These are phyloP conservation scores for Ustilago esculenta DNA, from an alignment of 1,284 basidiomycete species.

Conservation along the genomic window DNA sequence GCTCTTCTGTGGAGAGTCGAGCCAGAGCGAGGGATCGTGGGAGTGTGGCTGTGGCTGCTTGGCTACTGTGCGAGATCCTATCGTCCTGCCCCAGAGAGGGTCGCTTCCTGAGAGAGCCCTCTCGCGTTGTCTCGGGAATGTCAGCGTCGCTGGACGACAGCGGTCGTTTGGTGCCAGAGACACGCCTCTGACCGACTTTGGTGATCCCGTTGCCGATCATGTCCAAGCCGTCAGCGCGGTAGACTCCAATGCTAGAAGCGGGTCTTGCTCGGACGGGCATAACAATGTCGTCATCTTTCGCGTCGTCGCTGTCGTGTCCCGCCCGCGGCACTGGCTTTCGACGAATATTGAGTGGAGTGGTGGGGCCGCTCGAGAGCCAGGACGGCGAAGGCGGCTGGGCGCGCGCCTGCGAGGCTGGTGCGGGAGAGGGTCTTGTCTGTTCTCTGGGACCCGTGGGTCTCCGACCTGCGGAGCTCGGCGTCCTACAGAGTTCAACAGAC, in stretches of 20 bases:
- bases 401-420: neutral
- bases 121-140: neutral
- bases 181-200: slow-evolving; percentile 9
- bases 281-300: slow-evolving; percentile 1
- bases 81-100: slow-evolving; percentile 18
- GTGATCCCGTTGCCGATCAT: neutral
- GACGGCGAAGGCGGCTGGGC: slow-evolving; percentile 18
- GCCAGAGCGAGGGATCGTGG: slow-evolving; percentile 14
- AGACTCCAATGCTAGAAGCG: slow-evolving; percentile 16
- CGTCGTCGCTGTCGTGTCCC: neutral
- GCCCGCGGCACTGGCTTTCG: slow-evolving; percentile 29
- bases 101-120: slow-evolving; percentile 24
- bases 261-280: slow-evolving; percentile 17
- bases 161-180: slow-evolving; percentile 26
- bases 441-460: slow-evolving; percentile 43
- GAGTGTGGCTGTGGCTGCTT: neutral
- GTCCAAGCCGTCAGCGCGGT: neutral
- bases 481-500: slow-evolving; percentile 36
- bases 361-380: slow-evolving; percentile 15
- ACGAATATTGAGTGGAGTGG: slow-evolving; percentile 44
- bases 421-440: slow-evolving; percentile 29
- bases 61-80: neutral
- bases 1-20: slow-evolving; percentile 12
- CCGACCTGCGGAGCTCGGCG: slow-evolving; percentile 47
- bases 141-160: slow-evolving; percentile 15